These are phyloP conservation scores for Artomyces pyxidatus DNA, from an alignment of 768 basidiomycete genomes.

Conservation along the genomic window DNA sequence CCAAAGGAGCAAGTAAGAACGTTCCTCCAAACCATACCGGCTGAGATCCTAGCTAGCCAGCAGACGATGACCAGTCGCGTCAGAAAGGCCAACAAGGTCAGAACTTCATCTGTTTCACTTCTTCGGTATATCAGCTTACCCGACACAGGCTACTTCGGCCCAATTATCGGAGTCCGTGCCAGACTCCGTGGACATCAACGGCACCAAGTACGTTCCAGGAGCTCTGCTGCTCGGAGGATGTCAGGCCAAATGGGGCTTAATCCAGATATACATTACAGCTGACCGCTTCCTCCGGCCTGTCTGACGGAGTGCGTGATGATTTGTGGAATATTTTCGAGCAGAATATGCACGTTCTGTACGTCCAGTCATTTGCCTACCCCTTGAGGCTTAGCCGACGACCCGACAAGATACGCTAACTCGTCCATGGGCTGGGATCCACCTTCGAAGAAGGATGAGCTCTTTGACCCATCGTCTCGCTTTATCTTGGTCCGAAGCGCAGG, in stretches of 20 bases:
- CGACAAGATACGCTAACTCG: slow-evolving; percentile 46
- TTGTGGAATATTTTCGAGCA: slow-evolving; percentile 13
- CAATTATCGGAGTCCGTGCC: slow-evolving; percentile 4
- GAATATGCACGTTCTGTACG: slow-evolving; percentile 12
- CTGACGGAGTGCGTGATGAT: background rate
- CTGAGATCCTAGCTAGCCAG: background rate
- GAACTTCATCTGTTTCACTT: background rate
- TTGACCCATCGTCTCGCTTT: slow-evolving; percentile 52
- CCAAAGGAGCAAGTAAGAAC: background rate
- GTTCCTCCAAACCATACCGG: no score
- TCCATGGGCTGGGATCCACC: slow-evolving; percentile 61
- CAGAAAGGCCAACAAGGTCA: slow-evolving; percentile 13
- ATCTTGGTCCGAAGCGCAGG: slow-evolving; percentile 30
- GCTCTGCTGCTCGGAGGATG: no score
- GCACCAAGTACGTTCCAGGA: background rate
- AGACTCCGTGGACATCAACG: background rate
- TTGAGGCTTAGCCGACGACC: slow-evolving; percentile 20
- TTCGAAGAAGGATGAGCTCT: slow-evolving; percentile 52
- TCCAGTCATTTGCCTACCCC: background rate
- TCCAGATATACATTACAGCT: slow-evolving; percentile 9
- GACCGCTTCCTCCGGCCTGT: slow-evolving; percentile 2
- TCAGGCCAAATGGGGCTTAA: no score
- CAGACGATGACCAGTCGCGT: slow-evolving; percentile 7
- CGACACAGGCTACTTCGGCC: slow-evolving; percentile 3
- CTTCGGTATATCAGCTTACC: background rate